Percentiles rank a stretch among this genome's conserved stretches.
Conservation (phyloP, 75 land plant species). For the Pinus taeda region DNA sequence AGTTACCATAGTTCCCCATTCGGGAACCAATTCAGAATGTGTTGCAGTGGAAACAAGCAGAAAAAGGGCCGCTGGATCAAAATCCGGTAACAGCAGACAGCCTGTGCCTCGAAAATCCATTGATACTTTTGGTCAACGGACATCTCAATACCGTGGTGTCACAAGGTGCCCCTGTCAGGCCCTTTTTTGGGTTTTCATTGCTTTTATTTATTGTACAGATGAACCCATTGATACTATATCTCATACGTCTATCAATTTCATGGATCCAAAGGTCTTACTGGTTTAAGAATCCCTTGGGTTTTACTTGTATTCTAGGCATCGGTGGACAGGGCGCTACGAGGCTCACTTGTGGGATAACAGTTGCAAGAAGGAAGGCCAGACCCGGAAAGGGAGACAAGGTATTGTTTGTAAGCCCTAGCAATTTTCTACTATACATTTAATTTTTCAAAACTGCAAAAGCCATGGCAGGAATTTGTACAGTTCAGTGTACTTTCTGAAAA, state of each 20-base stretch:
- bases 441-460: too few relatives aligned
- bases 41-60: conserved; percentile 1
- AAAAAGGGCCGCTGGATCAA: conserved; percentile 26
- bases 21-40: too few relatives aligned
- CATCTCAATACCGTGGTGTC: conserved; percentile 57
- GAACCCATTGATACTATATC: not conserved
- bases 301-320: conserved; percentile 11
- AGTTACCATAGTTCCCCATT: conserved; percentile 1
- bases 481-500: too few relatives aligned
- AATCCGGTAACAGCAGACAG: conserved; percentile 18
- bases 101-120: conserved; percentile 68
- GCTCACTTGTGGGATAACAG: conserved; percentile 72
- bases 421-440: too few relatives aligned
- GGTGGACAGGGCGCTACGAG: conserved; percentile 69
- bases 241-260: too few relatives aligned
- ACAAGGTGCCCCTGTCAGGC: conserved; percentile 31
- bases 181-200: not conserved
- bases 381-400: conserved; percentile 75
- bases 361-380: conserved; percentile 66
- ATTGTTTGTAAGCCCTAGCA: not conserved
- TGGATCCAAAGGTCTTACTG: too few relatives aligned
- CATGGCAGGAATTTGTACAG: too few relatives aligned
- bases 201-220: not conserved
- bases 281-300: too few relatives aligned
- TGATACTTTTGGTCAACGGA: conserved; percentile 59